Evolutionary conservation across 129 eudicot species (phyloP), one percentile per base, ranked within the genome.

Genomic region (Centella asiatica): DNA sequence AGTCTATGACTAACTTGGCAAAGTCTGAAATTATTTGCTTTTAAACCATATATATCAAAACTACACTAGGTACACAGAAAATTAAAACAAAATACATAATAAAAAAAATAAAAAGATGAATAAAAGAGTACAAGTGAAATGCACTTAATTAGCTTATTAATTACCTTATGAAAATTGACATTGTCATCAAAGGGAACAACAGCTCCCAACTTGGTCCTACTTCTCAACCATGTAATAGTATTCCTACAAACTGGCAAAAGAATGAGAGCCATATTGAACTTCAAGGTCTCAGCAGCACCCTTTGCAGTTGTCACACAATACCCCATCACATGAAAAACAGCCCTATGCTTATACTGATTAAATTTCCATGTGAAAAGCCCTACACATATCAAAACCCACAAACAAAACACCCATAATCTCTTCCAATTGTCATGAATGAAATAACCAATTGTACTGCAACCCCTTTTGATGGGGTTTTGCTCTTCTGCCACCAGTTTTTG

Each of bases 191-290:
- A 77, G 40, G 90, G 86, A 20, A 83, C 75, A 6, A 62, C 68
- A 2, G 51, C 52, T 1, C 83, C 83, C 22, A 80, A 74, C 71
- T 69, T 83, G 12, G 90, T 80, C 78, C 71, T 69, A 71, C 68
- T 72, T 59, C 85, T 65, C 39, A 83, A 83, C 86, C 86, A 80
- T 5, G 90, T 83, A 28, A 83, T 72, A 61, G 79, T 74, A 65
- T 83, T 83, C 48, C 90, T 75, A 62, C 86, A 83, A 55, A 83
- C 86, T 1, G 90, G 90, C 5, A 83, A 55, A 47, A 83, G 78
- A 47, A 83, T 80, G 24, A 83, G 57, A 19, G 90, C 90, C 90
- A 83, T 83, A 71, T 83, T 83, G 53, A 83, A 66, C 60, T 83
- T 83, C 22, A 77, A 70, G 6, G 81, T 83, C 80, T 83, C 90